These are phyloP conservation scores for Kluyveromyces starmeri DNA, from an alignment of 805 yeast species.

Conservation along the genomic window DNA sequence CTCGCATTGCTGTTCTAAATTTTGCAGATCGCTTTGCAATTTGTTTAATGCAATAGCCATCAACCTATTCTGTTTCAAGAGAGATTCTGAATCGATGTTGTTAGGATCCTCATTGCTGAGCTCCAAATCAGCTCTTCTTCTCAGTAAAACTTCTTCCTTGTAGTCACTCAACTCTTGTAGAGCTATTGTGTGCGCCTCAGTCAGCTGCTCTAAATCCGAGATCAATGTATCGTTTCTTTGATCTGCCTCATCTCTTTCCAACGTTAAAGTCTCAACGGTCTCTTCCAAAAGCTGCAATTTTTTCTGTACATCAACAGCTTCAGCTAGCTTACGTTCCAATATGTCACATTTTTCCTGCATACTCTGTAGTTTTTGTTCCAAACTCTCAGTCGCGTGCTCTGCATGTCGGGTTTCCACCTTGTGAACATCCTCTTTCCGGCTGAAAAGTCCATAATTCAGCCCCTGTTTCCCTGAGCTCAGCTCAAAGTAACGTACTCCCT, in stretches of 20 bases:
- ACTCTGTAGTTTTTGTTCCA: slow-evolving; percentile 39
- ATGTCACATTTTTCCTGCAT: slow-evolving; percentile 21
- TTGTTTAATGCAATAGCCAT: slow-evolving; percentile 36
- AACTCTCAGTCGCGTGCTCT: slow-evolving; percentile 29
- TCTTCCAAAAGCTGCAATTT: slow-evolving; percentile 30
- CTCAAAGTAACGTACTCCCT: slow-evolving; percentile 49
- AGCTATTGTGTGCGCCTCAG: slow-evolving; percentile 27
- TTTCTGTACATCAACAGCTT: slow-evolving; percentile 14
- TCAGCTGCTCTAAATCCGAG: slow-evolving; percentile 23
- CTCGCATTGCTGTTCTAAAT: slow-evolving; percentile 18
- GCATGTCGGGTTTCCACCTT: slow-evolving; percentile 4
- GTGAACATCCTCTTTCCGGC: slow-evolving; percentile 30
- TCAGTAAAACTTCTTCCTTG: slow-evolving; percentile 24
- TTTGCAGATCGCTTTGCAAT: slow-evolving; percentile 4
- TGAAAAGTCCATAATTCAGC: slow-evolving; percentile 40
- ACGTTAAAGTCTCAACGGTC: slow-evolving; percentile 26
- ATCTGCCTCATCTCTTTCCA: slow-evolving; percentile 39
- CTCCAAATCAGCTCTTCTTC: slow-evolving; percentile 10
- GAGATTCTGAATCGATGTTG: slow-evolving; percentile 6
- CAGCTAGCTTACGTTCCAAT: slow-evolving; percentile 1
- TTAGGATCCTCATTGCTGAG: slow-evolving; percentile 4
- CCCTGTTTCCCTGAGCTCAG: slow-evolving; percentile 44
- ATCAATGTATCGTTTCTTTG: slow-evolving; percentile 29
- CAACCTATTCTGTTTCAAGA: slow-evolving; percentile 27
- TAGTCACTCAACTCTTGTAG: slow-evolving; percentile 27